Percentiles rank a stretch among this genome's conserved stretches.
Evolutionary conservation across 352 stramenopile genomes (phyloP).

Genomic region (Globisporangium perplexum): DNA sequence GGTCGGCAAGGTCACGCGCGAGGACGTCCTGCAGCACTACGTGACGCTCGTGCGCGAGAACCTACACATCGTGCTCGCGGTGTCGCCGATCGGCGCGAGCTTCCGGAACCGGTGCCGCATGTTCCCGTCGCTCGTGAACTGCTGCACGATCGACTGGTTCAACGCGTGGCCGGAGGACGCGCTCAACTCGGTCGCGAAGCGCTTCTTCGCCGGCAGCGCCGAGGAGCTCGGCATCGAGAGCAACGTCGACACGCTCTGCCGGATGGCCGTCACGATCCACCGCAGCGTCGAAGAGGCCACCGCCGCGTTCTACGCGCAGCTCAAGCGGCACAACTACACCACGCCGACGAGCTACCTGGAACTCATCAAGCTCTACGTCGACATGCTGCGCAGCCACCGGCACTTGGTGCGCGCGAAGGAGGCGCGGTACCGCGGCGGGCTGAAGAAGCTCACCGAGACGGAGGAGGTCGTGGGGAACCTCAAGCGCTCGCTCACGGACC

Average conservation of each 20-base stretch:
- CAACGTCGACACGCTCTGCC: constrained; percentile 86
- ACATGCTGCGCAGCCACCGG: constrained; percentile 87
- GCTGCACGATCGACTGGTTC: constrained; percentile 96
- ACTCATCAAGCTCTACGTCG: constrained; percentile 92
- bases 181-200: constrained; percentile 87
- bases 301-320: constrained; percentile 66
- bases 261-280: constrained; percentile 93
- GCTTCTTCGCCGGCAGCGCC: constrained; percentile 82
- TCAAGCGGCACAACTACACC: constrained; percentile 92
- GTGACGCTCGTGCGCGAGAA: constrained; percentile 91
- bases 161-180: constrained; percentile 94
- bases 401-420: constrained; percentile 82
- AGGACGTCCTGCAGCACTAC: constrained; percentile 85
- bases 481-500: constrained; percentile 87
- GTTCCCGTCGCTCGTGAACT: constrained; percentile 94
- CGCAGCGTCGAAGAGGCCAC: constrained; percentile 87
- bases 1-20: constrained; percentile 75
- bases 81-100: constrained; percentile 89
- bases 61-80: constrained; percentile 91
- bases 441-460: constrained; percentile 92
- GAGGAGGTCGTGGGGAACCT: constrained; percentile 91
- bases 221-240: constrained; percentile 85
- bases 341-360: constrained; percentile 95
- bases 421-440: constrained; percentile 68
- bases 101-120: constrained; percentile 92